Base-by-base conservation (phyloP, 768 basidiomycete genomes). In the Amanita brunnescens region DNA sequence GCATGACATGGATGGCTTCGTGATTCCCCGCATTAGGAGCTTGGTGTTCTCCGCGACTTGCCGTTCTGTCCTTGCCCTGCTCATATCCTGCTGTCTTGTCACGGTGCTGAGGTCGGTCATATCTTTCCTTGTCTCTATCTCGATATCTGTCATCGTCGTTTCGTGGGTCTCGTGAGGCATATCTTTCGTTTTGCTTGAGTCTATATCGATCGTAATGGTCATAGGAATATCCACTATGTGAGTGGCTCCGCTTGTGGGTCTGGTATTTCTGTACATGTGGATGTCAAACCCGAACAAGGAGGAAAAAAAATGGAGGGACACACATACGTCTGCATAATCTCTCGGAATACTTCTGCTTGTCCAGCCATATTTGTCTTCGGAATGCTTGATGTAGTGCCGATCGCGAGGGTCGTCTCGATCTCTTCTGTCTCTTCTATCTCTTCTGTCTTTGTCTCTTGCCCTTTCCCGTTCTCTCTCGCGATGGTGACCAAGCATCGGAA, bases 391-490 rank as follows among this genome's bases (percentile, higher is more conserved):
- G 20, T 50, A 21, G 20, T 50, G 26, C n/a, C 30, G 40, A 9
- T 42, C 49, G 37, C n/a, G 49, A 33, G 23, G 6, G 13, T 18
- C 38, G 12, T 30, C 47, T 8, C 1, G 5, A 9, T 39, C 37
- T 10, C 29, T 20, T 29, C 24, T 39, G 21, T 29, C 33, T 63
- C 64, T 37, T 6, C 29, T 46, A 38, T 32, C 21, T 38, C 45
- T 33, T 41, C 32, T 40, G 43, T 13, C 12, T 20, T n/a, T 52
- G n/a, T 45, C 39, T 16, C 9, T 20, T 14, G 69, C 34, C 61
- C 64, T 44, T 52, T 66, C 58, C 58, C 57, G 57, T 34, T 61
- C 55, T 50, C 58, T 42, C n/a, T 56, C 47, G 16, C 33, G 38
- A 29, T 32, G 12, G 20, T 44, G 21, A 38, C 53, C 41, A n/a